A percentile compares a stretch with the other conserved stretches of the same genome.
Conservation (phyloP, 306 rosid species). For the Cicer cuneatum region DNA sequence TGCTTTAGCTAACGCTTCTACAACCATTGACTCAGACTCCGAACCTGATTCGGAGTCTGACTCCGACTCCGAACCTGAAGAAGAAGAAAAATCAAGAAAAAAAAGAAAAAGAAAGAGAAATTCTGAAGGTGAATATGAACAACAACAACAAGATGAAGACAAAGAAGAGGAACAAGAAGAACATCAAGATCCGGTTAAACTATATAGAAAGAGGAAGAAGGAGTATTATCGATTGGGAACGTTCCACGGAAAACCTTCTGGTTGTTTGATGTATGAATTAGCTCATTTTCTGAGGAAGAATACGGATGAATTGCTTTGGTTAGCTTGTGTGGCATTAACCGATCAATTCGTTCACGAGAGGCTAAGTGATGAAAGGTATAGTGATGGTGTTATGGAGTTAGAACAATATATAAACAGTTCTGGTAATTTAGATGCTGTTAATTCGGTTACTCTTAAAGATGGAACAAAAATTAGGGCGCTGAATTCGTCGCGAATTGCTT, state of each 20-base stretch:
- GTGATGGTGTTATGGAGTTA: constrained; percentile 90
- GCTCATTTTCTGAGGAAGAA: constrained; percentile 81
- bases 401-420: constrained; percentile 88
- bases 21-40: constrained; percentile 29
- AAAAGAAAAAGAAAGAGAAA: constrained; percentile 21
- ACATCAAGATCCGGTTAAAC: constrained; percentile 62
- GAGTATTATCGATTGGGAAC: constrained; percentile 83
- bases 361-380: constrained; percentile 88
- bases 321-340: constrained; percentile 84
- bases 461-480: constrained; percentile 89
- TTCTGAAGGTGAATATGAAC: not conserved
- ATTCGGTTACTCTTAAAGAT: constrained; percentile 77
- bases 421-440: constrained; percentile 78
- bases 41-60: constrained; percentile 7
- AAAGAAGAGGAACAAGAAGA: constrained; percentile 36
- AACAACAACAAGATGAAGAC: too few relatives aligned
- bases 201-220: constrained; percentile 66
- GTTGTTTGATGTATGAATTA: constrained; percentile 93
- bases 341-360: constrained; percentile 95
- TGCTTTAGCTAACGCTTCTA: constrained; percentile 71
- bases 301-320: constrained; percentile 87
- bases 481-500: constrained; percentile 64
- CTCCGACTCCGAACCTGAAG: not conserved
- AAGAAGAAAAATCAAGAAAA: not conserved
- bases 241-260: constrained; percentile 93